phyloP scores from a whole-genome alignment of 768 basidiomycete genomes.

The Mycena leptocephala region DNA sequence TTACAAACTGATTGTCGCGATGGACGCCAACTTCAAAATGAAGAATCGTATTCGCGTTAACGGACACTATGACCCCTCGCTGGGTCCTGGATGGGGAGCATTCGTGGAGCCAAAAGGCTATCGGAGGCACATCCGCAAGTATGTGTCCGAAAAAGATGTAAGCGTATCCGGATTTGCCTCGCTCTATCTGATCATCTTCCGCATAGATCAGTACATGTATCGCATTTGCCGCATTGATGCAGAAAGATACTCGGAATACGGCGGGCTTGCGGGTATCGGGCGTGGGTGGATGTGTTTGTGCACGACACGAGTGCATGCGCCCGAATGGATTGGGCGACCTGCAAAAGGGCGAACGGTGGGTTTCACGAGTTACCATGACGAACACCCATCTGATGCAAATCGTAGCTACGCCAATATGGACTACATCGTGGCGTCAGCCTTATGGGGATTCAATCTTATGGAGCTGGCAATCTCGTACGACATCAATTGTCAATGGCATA shows the following conservation, averaged over 20 bases:
- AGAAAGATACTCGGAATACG: conserved; percentile 29
- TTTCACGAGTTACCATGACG: not conserved
- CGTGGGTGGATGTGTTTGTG: conserved; percentile 25
- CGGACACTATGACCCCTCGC: conserved; percentile 11
- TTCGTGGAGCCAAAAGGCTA: not conserved
- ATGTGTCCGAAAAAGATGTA: no score
- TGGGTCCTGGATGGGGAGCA: conserved; percentile 21
- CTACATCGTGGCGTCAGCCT: conserved; percentile 32
- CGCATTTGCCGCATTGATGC: conserved; percentile 28
- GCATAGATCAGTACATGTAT: conserved; percentile 35
- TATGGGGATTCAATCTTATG: not conserved
- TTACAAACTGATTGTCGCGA: conserved; percentile 38
- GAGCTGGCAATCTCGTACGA: no score
- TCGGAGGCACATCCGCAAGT: not conserved
- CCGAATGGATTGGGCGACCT: conserved; percentile 39
- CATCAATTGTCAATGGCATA: no score
- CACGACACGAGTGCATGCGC: conserved; percentile 31
- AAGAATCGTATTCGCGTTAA: conserved; percentile 31
- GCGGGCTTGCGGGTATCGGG: conserved; percentile 23
- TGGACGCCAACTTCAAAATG: conserved; percentile 46
- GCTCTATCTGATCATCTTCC: no score
- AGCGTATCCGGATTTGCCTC: no score
- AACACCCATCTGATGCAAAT: not conserved
- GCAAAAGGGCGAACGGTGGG: conserved; percentile 41
- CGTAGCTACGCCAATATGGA: conserved; percentile 38